Conservation (phyloP, 139 green algal species). For the Tetradesmus obliquus region DNA sequence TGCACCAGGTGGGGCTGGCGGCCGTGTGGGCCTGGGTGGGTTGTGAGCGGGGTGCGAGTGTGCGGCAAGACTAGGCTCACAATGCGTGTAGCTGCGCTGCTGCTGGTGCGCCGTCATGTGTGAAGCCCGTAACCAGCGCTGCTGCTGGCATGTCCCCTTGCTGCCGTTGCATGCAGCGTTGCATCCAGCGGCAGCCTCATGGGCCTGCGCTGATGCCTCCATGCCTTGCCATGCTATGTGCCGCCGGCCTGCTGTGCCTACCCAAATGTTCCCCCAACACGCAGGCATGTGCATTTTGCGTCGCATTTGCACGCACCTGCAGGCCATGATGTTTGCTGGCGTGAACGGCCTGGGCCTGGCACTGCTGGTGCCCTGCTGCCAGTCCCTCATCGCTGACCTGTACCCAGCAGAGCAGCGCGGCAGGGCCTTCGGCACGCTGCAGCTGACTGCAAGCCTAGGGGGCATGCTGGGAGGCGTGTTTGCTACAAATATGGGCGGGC, state of each 20-base stretch:
- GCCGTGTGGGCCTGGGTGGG: no score
- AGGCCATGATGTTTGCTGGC: constrained; percentile 67
- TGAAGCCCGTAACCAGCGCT: no score
- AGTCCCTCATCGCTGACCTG: constrained; percentile 79
- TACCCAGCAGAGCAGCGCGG: constrained; percentile 67
- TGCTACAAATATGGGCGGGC: constrained; percentile 77
- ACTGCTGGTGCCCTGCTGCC: constrained; percentile 78
- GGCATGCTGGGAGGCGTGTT: constrained; percentile 73
- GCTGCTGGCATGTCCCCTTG: not conserved
- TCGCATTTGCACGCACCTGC: not conserved
- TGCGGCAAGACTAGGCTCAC: no score
- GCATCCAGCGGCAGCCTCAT: not conserved
- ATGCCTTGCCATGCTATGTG: not conserved
- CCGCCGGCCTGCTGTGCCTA: not conserved
- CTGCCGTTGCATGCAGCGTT: not conserved
- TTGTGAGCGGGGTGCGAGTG: no score
- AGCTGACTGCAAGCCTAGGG: constrained; percentile 65
- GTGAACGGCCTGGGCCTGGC: constrained; percentile 82
- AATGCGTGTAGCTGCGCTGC: no score
- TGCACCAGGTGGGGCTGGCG: no score
- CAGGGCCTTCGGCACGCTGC: constrained; percentile 75
- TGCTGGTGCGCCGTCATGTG: no score
- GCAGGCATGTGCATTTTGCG: not conserved
- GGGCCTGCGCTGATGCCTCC: no score
- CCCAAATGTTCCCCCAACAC: no score